A percentile compares a stretch with the other conserved stretches of the same genome.
phyloP scores from a whole-genome alignment of 2,329 filamentous ascomycete genomes.

The Parafenestella ontariensis region DNA sequence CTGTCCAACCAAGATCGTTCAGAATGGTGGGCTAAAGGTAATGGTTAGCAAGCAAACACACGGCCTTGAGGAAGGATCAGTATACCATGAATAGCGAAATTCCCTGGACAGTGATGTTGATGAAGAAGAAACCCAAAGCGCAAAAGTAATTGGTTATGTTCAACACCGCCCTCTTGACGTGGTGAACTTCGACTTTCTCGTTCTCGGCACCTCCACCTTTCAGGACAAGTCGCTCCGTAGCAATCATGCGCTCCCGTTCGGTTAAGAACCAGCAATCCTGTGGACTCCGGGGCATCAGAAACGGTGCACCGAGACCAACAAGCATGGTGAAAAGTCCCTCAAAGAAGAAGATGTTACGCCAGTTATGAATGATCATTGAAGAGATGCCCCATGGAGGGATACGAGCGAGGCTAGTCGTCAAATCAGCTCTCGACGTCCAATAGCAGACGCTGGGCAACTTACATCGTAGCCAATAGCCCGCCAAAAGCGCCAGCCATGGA shows the following conservation, averaged over 20 bases:
- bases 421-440: slow-evolving; percentile 2
- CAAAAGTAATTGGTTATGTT: slow-evolving; percentile 68
- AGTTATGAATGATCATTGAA: slow-evolving; percentile 54
- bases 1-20: slow-evolving; percentile 46
- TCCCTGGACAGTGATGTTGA: slow-evolving; percentile 66
- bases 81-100: slow-evolving; percentile 50
- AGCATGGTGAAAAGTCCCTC: slow-evolving; percentile 64
- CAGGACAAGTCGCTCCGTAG: slow-evolving; percentile 58
- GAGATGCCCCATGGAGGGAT: slow-evolving; percentile 62
- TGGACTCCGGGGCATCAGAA: slow-evolving; percentile 61
- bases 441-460: slow-evolving; percentile 34
- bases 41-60: not conserved
- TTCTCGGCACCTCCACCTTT: slow-evolving; percentile 57
- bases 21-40: slow-evolving; percentile 46
- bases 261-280: slow-evolving; percentile 59
- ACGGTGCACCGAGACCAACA: slow-evolving; percentile 57
- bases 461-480: slow-evolving; percentile 62
- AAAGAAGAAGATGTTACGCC: slow-evolving; percentile 66
- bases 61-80: not conserved
- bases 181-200: slow-evolving; percentile 57
- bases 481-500: slow-evolving; percentile 66
- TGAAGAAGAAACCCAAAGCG: slow-evolving; percentile 64
- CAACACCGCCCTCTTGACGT: slow-evolving; percentile 60
- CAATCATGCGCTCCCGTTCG: slow-evolving; percentile 62
- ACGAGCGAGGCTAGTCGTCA: slow-evolving; percentile 32